phyloP scores from a whole-genome alignment of 2,329 filamentous ascomycete species.

The Fusarium kyushuense region DNA sequence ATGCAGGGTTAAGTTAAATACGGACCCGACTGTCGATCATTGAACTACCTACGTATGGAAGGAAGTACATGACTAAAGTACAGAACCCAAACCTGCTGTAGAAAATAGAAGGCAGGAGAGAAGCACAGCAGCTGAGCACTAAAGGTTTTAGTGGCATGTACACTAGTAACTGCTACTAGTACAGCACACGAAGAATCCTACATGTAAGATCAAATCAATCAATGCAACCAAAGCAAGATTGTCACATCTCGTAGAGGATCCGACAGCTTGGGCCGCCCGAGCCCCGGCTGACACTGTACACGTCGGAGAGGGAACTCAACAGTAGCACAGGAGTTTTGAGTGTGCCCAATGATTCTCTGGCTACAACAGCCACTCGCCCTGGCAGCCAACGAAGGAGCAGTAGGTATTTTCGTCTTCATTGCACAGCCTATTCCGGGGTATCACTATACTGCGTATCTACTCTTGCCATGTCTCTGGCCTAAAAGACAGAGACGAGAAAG shows the following conservation, averaged over 20 bases:
- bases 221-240: slow-evolving; percentile 43
- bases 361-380: slow-evolving; percentile 44
- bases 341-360: slow-evolving; percentile 32
- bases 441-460: slow-evolving; percentile 10
- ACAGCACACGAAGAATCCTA: too few species aligned
- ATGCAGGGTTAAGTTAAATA: slow-evolving; percentile 45
- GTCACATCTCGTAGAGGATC: slow-evolving; percentile 44
- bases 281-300: slow-evolving; percentile 41
- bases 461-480: not conserved
- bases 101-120: slow-evolving; percentile 3
- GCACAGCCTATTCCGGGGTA: slow-evolving; percentile 37
- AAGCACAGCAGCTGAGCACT: slow-evolving; percentile 19
- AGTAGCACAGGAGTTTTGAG: slow-evolving; percentile 20
- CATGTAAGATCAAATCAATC: slow-evolving; percentile 31
- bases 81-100: not conserved
- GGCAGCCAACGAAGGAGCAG: slow-evolving; percentile 38
- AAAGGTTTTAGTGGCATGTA: slow-evolving; percentile 6
- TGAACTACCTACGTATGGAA: not conserved
- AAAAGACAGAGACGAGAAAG: not conserved
- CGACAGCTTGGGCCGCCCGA: slow-evolving; percentile 46
- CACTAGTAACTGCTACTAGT: slow-evolving; percentile 8
- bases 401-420: slow-evolving; percentile 45
- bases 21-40: slow-evolving; percentile 10
- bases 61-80: not conserved
- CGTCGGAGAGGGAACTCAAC: slow-evolving; percentile 34